A percentile compares a stretch with the other conserved stretches of the same genome.
These are phyloP conservation scores for Linum tenue DNA, from an alignment of 345 rosid genomes.

Conservation along the genomic window DNA sequence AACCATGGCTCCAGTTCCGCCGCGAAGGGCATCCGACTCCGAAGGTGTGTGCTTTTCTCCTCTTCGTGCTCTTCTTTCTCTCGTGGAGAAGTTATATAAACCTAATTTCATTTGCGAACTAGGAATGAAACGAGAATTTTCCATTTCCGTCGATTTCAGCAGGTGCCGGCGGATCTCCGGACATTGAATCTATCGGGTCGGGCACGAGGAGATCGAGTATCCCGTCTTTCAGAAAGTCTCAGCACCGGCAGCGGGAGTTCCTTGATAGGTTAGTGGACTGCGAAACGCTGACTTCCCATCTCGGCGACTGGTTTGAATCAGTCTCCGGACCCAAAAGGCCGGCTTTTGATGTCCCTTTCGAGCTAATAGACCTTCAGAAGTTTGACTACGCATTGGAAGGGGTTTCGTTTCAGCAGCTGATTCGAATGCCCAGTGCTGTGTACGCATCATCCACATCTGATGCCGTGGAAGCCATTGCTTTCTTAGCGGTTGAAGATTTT, in stretches of 20 bases:
- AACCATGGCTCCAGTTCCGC: not conserved
- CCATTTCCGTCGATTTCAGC: not conserved
- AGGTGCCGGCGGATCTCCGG: conserved; percentile 5
- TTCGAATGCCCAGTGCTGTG: conserved; percentile 79
- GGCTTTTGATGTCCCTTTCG: conserved; percentile 73
- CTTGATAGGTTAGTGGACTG: conserved; percentile 46
- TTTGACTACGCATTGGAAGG: conserved; percentile 91
- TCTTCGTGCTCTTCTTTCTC: not conserved
- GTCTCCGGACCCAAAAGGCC: conserved; percentile 29
- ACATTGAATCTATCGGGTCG: not conserved
- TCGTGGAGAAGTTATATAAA: not conserved
- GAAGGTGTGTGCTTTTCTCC: not conserved
- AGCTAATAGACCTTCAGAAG: conserved; percentile 76
- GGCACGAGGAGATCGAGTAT: conserved; percentile 8
- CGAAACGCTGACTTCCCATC: conserved; percentile 43
- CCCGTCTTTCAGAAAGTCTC: conserved; percentile 59
- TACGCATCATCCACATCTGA: conserved; percentile 59
- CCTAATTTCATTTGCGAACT: not conserved
- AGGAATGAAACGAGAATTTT: not conserved
- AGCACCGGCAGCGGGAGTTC: conserved; percentile 50
- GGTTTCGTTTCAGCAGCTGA: conserved; percentile 73
- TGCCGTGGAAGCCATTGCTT: conserved; percentile 57
- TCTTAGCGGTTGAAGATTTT: conserved; percentile 84
- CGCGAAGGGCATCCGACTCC: not conserved
- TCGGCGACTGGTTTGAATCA: conserved; percentile 62